A percentile compares a stretch with the other conserved stretches of the same genome.
Evolutionary conservation across 805 yeast species (phyloP).

Genomic region (Schwanniomyces pseudopolymorphus): DNA sequence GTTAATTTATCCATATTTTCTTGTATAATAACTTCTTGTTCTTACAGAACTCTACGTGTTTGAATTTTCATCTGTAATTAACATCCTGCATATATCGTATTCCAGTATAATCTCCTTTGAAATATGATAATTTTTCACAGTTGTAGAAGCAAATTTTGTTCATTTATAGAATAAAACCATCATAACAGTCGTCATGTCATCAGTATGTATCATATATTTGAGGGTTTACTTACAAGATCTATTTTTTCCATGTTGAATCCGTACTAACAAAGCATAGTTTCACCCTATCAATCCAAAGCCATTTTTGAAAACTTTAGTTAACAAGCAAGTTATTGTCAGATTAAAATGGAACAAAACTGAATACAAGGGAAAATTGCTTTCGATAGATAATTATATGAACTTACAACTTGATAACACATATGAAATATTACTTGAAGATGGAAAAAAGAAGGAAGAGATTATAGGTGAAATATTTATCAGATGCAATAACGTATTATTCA

Average conservation of each 20-base stretch:
- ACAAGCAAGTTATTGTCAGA: slow-evolving; percentile 68
- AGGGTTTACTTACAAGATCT: neutral
- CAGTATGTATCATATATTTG: slow-evolving; percentile 7
- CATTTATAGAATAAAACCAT: neutral
- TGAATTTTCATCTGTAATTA: neutral
- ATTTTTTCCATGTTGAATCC: neutral
- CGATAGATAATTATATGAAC: slow-evolving; percentile 93
- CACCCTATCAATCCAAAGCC: slow-evolving; percentile 87
- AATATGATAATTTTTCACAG: neutral
- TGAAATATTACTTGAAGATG: slow-evolving; percentile 48
- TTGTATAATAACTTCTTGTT: neutral
- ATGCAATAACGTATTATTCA: slow-evolving; percentile 86
- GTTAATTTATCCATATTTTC: slow-evolving; percentile 19
- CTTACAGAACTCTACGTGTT: neutral
- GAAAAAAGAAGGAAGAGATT: slow-evolving; percentile 27
- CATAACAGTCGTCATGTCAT: slow-evolving; percentile 7
- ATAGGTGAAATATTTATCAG: slow-evolving; percentile 82
- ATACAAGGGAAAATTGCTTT: slow-evolving; percentile 72
- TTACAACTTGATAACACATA: slow-evolving; percentile 62
- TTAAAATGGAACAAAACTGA: slow-evolving; percentile 90
- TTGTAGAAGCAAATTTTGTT: neutral
- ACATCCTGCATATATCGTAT: neutral
- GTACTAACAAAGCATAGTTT: slow-evolving; percentile 20
- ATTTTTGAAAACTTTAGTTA: slow-evolving; percentile 75
- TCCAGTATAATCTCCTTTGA: neutral